Evolutionary conservation across 257 asterid species (phyloP), one percentile per base, ranked within the genome.

Genomic region (Salvia splendens): DNA sequence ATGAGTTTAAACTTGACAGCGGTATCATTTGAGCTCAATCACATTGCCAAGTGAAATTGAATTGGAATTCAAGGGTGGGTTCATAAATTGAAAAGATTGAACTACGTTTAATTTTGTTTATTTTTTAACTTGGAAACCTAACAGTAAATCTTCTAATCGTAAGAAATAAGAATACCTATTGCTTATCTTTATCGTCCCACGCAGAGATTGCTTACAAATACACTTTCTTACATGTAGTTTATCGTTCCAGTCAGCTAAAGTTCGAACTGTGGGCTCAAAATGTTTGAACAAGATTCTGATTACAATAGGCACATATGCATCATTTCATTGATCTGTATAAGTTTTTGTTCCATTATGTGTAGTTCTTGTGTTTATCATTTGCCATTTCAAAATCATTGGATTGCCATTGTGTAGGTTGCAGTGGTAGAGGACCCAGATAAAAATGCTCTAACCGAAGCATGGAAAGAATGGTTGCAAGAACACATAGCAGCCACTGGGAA

Each of bases 381-480:
- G 43, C 55, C 12, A n/a, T 52, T 70, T 32, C 5, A 20, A 52
- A 49, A 58, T 30, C 14, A 42, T 81, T 56, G 40, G 49, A 53
- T 57, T 61, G 2, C 32, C 40, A 8, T 60, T 51, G 24, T 75
- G 75, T 69, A 91, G 97, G 83, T 85, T 68, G 92, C 87, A 24
- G 81, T 88, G 46, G 86, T 91, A 15, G 97, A 83, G 66, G 86
- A 84, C 8, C 88, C 92, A 1, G 88, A 86, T 42, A 86, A 88
- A 76, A 76, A 77, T 40, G 85, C 91, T 47, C 68, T 91, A 70
- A 86, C 96, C 12, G 84, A 83, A 72, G 94, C 88, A 41, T 91
- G 97, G 99, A 93, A 90, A 69, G 74, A 92, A 76, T 93, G 99
- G 99, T 71, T 90, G 87, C 97, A 90, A 86, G 99, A 90, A 77